Evolutionary conservation across 768 basidiomycete genomes (phyloP), one percentile per base, ranked within the genome.

Genomic region (Leccinum obscurum): DNA sequence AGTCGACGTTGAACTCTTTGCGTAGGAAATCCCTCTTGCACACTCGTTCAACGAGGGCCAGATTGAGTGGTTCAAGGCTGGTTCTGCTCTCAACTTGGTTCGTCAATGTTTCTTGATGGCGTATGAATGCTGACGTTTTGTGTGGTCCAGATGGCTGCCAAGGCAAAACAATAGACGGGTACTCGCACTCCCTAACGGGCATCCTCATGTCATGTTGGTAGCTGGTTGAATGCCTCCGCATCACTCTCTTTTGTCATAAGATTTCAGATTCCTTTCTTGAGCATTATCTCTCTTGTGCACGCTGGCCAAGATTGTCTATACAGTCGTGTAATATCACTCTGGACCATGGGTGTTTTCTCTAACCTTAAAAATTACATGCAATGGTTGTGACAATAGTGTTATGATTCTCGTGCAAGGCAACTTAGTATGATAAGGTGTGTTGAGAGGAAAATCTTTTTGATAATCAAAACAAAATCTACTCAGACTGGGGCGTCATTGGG

Each of bases 1-100:
- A 55, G 2, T 26, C n/a, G n/a, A 44, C 54, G 14, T 52, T 75
- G 11, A 58, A 73, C 46, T 66, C 39, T 37, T 35, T 34, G n/a
- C 62, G 24, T 62, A 87, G 81, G 83, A 91, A 70, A 81, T 96
- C 65, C 52, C 83, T 22, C 87, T 95, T 61, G 91, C 92, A 26
- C 94, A 97, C 77, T 91, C 93, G 13, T 98, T 97, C 83, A 98
- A 98, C 73, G 89, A 93, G 77, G 93, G 93, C 52, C 95, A 97
- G 78, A 95, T 97, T 71, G 93, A 85, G 68, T 97, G 96, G 95
- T 98, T 97, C 88, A 95, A 95, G 83, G 94, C 94, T 69, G 96
- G 96, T 46, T 93, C 91, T 65, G 93, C 93, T 17, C 85, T 96
- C 56, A 95, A 95, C 83, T 71, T 94, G 77, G 89, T 92, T 66